Base-by-base conservation (phyloP, 176 grass and related monocot genomes). In the Miscanthus lutarioriparius region DNA sequence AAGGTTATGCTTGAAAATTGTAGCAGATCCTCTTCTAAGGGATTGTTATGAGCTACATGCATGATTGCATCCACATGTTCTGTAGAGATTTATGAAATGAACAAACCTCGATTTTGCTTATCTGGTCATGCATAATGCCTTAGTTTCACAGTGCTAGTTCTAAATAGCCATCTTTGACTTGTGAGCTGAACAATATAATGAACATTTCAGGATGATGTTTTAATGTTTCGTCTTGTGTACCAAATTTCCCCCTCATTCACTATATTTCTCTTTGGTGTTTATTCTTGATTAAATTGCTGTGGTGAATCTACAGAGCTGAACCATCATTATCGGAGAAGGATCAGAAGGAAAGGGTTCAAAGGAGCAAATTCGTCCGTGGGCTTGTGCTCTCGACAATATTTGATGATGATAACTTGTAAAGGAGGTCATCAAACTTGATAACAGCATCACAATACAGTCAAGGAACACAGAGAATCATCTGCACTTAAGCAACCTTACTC, bases 271-370 rank as follows among this genome's bases (percentile, higher is more conserved):
- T 72, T 40, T 0, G 8, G 2, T 64, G 11, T 62, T 39, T 58
- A 66, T 37, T 86, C 3, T 73, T 82, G 64, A 78, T 79, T 82
- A 37, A 83, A 68, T 48, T 66, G 9, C 5, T 75, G 8, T 79
- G 83, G 4, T 78, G 36, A 67, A 67, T 66, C 48, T 83, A 49
- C 84, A 90, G 84, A 83, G 74, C 61, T 79, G 74, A 75, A 79
- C 62, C 80, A 83, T 90, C 84, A 79, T 75, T 90, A 19, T 90
- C 88, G 0, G 80, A 90, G 61, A 90, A 90, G 68, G 88, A 90
- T 86, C 84, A 79, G 80, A 75, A 83, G 40, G 88, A 90, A 61
- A 47, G 74, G 36, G 38, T 80, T 41, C 88, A 83, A 61, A 90
- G 80, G 84, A 83, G 84, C 17, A 30, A 73, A 67, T 90, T 87